phyloP scores from a whole-genome alignment of 2,329 filamentous ascomycete species.

The Allantophomopsis cytisporea region DNA sequence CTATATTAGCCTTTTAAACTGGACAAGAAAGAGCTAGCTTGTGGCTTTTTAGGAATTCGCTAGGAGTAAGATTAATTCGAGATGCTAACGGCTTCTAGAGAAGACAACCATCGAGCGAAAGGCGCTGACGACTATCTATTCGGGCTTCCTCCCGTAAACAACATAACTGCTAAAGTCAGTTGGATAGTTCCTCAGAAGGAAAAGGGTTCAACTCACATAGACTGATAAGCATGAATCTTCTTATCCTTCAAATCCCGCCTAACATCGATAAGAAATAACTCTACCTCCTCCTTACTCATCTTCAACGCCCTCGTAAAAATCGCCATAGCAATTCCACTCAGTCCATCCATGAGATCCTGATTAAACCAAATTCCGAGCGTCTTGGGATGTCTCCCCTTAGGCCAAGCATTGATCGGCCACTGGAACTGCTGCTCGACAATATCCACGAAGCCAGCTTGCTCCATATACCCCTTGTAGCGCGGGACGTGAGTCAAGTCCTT shows the following conservation, averaged over 20 bases:
- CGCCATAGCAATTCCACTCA: not conserved
- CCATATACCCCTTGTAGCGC: slow-evolving; percentile 10
- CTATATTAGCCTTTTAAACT: too few species aligned
- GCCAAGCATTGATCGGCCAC: slow-evolving; percentile 26
- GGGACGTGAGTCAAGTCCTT: not conserved
- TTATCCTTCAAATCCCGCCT: not conserved
- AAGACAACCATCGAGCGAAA: too few species aligned
- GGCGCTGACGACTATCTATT: not conserved
- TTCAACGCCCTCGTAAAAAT: not conserved
- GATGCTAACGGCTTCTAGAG: too few species aligned
- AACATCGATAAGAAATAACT: not conserved
- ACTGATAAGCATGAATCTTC: slow-evolving; percentile 1
- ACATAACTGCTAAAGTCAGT: not conserved
- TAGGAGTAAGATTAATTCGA: too few species aligned
- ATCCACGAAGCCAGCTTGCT: slow-evolving; percentile 23
- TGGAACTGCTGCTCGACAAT: slow-evolving; percentile 23
- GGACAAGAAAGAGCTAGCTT: too few species aligned
- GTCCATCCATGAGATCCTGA: not conserved
- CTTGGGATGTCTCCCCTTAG: slow-evolving; percentile 19
- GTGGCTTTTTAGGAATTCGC: too few species aligned
- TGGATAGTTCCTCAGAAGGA: not conserved
- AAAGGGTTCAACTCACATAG: not conserved
- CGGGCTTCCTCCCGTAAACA: not conserved
- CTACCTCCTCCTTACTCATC: not conserved
- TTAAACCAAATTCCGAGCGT: slow-evolving; percentile 16